A percentile compares a stretch with the other conserved stretches of the same genome.
These are phyloP conservation scores for Drechmeria coniospora DNA, from an alignment of 2,329 filamentous ascomycete genomes.

Conservation along the genomic window DNA sequence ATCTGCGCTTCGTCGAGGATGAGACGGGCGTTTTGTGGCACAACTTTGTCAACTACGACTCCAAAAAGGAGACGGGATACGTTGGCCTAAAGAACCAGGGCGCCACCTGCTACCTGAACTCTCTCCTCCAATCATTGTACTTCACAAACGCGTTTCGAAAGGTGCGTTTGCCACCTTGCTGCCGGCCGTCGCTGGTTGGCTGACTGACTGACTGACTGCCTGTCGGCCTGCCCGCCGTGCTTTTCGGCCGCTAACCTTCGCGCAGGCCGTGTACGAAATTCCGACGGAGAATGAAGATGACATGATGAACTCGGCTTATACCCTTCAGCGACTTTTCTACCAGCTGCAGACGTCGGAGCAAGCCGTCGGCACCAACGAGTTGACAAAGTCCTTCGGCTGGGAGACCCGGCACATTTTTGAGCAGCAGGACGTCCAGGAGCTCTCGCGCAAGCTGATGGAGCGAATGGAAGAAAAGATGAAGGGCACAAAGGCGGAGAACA, in stretches of 20 bases:
- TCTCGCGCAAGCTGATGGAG: conserved; percentile 95
- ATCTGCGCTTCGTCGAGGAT: conserved; percentile 68
- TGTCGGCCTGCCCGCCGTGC: conserved; percentile 1
- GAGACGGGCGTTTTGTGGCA: conserved; percentile 84
- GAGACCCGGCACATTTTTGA: conserved; percentile 96
- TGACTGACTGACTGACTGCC: no score
- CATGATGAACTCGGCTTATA: conserved; percentile 79
- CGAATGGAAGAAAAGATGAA: conserved; percentile 97
- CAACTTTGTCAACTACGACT: conserved; percentile 88
- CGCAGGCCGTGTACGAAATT: conserved; percentile 85
- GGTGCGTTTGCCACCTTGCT: conserved; percentile 26
- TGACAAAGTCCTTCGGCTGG: conserved; percentile 96
- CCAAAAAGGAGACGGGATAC: conserved; percentile 97
- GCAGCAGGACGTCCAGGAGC: conserved; percentile 94
- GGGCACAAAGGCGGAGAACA: conserved; percentile 79
- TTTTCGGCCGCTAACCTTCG: conserved; percentile 6
- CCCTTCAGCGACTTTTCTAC: conserved; percentile 86
- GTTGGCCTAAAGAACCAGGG: conserved; percentile 95
- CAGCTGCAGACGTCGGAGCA: conserved; percentile 73
- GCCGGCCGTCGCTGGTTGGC: not conserved
- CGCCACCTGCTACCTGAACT: conserved; percentile 80
- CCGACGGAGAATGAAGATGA: conserved; percentile 76
- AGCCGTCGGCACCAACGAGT: conserved; percentile 79
- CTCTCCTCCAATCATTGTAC: conserved; percentile 68
- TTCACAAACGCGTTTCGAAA: conserved; percentile 91